A percentile compares a stretch with the other conserved stretches of the same genome.
These are phyloP conservation scores for Flaveria sonorensis DNA, from an alignment of 129 eudicot genomes.

Conservation along the genomic window DNA sequence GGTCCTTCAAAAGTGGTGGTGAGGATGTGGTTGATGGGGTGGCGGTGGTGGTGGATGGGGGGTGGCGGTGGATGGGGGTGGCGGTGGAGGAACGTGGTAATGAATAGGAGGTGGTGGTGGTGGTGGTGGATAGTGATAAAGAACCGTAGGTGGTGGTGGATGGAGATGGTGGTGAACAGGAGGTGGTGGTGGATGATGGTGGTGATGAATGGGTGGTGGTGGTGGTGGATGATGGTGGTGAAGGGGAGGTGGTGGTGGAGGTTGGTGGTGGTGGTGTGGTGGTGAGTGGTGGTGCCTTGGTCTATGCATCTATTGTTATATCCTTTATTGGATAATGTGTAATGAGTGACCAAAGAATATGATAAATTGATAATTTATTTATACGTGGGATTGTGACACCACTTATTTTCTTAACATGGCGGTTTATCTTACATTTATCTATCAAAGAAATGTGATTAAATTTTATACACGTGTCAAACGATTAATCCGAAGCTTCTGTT, in stretches of 20 bases:
- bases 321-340: not conserved
- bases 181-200: constrained; percentile 28
- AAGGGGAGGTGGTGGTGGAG: constrained; percentile 12
- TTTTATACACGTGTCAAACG: too few relatives aligned
- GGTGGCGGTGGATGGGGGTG: too few relatives aligned
- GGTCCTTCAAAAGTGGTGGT: constrained; percentile 6
- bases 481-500: too few relatives aligned
- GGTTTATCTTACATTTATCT: constrained; percentile 13
- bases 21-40: constrained; percentile 13
- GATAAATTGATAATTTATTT: too few relatives aligned
- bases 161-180: not conserved
- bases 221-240: constrained; percentile 33
- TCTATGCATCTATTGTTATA: constrained; percentile 27
- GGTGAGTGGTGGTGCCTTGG: constrained; percentile 23
- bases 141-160: not conserved
- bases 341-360: too few relatives aligned
- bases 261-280: constrained; percentile 24
- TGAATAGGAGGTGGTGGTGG: constrained; percentile 1
- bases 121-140: constrained; percentile 22
- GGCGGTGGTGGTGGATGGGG: constrained; percentile 1
- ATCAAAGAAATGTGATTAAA: too few relatives aligned
- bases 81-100: not conserved
- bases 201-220: constrained; percentile 10
- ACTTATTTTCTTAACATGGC: constrained; percentile 22
- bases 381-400: too few relatives aligned